These are phyloP conservation scores for Aspergillus ibericus DNA, from an alignment of 2,329 filamentous ascomycete genomes.

Conservation along the genomic window DNA sequence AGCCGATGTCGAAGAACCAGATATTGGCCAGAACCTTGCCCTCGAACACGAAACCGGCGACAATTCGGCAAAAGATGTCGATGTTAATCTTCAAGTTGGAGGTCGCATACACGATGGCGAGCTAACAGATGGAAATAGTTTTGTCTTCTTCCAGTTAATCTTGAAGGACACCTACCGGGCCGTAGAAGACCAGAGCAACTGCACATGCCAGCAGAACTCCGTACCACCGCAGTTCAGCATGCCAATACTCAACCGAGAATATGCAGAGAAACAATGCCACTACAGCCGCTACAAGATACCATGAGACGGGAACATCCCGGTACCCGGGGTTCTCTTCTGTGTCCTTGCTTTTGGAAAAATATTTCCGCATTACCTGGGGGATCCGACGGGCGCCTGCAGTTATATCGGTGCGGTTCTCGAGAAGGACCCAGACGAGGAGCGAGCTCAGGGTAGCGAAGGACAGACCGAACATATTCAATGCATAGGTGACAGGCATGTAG, in stretches of 20 bases:
- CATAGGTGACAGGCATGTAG: constrained; percentile 29
- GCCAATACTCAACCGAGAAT: constrained; percentile 28
- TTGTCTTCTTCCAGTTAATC: background rate
- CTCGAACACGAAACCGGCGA: constrained; percentile 33
- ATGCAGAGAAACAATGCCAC: constrained; percentile 25
- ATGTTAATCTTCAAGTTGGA: constrained; percentile 31
- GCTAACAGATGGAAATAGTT: constrained; percentile 5
- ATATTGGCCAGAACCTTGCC: constrained; percentile 33
- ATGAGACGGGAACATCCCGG: constrained; percentile 23
- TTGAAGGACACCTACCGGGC: constrained; percentile 17
- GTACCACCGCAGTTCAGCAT: constrained; percentile 27
- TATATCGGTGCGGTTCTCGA: constrained; percentile 24
- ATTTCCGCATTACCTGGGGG: background rate
- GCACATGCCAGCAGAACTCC: constrained; percentile 26
- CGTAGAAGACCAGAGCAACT: constrained; percentile 25
- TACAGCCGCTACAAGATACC: constrained; percentile 19
- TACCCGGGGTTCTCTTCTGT: constrained; percentile 1
- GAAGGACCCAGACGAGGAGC: constrained; percentile 33
- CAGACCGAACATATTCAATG: constrained; percentile 51
- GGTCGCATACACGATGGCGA: constrained; percentile 27
- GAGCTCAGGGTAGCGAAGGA: constrained; percentile 64
- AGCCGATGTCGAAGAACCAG: constrained; percentile 29
- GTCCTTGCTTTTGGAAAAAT: background rate
- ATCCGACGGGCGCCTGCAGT: constrained; percentile 6
- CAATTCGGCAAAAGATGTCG: constrained; percentile 29